phyloP scores from a whole-genome alignment of 208 protist genomes.

The Crithidia mellificae region DNA sequence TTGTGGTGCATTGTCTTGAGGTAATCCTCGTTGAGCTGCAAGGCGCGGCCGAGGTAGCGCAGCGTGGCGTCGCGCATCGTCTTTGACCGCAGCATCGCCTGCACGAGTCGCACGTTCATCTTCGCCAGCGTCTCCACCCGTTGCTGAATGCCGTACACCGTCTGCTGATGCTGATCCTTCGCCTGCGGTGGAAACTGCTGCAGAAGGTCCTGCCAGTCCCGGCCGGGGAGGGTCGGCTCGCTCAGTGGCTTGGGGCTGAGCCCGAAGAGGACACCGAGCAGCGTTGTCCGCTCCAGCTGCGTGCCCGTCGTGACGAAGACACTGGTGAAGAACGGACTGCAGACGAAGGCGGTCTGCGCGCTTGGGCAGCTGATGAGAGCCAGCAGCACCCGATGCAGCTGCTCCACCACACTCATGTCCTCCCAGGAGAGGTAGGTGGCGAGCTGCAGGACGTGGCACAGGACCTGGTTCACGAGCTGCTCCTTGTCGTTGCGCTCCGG shows the following conservation, averaged over 20 bases:
- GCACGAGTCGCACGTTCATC: constrained; percentile 59
- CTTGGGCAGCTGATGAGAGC: constrained; percentile 47
- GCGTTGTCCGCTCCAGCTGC: constrained; percentile 65
- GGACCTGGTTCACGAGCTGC: constrained; percentile 63
- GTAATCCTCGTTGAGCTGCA: constrained; percentile 79
- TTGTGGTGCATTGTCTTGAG: constrained; percentile 79
- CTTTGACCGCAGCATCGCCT: constrained; percentile 59
- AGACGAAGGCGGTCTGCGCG: constrained; percentile 46
- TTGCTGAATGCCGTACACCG: constrained; percentile 60
- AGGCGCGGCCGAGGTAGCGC: constrained; percentile 59
- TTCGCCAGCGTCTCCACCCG: constrained; percentile 42
- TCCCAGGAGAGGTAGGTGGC: constrained; percentile 48
- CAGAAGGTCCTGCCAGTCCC: constrained; percentile 43
- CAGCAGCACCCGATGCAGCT: constrained; percentile 51
- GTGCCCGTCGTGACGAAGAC: constrained; percentile 48
- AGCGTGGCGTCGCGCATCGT: constrained; percentile 67
- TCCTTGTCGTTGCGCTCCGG: constrained; percentile 39
- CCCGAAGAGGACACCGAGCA: constrained; percentile 79
- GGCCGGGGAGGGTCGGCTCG: constrained; percentile 1
- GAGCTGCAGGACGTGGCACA: constrained; percentile 69
- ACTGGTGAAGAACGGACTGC: constrained; percentile 61
- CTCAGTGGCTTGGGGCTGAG: constrained; percentile 40
- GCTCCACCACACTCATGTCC: constrained; percentile 40
- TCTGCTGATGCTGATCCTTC: constrained; percentile 43
- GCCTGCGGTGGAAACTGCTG: constrained; percentile 49